Evolutionary conservation across 768 basidiomycete genomes (phyloP).

Genomic region (Mycena leptocephala): DNA sequence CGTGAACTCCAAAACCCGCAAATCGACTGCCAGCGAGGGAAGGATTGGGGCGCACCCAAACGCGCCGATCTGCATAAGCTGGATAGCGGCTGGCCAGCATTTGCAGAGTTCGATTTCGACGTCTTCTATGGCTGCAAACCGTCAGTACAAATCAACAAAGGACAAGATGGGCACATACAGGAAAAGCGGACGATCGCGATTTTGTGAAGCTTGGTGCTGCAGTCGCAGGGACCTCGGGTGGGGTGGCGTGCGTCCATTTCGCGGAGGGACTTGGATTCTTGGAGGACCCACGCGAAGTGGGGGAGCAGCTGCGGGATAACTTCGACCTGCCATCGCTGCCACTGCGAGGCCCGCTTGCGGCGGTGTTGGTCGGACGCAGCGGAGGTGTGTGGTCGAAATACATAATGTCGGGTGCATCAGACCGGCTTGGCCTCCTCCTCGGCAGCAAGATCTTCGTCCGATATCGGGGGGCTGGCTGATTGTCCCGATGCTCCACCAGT

Average conservation of each 20-base stretch:
- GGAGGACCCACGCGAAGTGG: too few relatives aligned
- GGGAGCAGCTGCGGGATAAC: background rate
- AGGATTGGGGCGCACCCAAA: background rate
- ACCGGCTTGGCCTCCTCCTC: too few relatives aligned
- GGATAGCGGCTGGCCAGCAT: background rate
- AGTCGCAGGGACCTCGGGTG: too few relatives aligned
- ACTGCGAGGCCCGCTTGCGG: background rate
- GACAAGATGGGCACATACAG: too few relatives aligned
- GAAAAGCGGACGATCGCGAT: too few relatives aligned
- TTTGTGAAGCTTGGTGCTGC: too few relatives aligned
- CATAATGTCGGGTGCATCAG: too few relatives aligned
- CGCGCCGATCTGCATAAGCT: background rate
- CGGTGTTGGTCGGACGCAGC: background rate
- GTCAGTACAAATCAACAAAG: too few relatives aligned
- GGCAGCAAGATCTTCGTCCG: too few relatives aligned
- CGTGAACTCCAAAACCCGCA: background rate
- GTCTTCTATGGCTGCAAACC: conserved; percentile 6
- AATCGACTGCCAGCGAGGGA: background rate
- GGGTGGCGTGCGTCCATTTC: background rate
- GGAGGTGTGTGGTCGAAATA: background rate
- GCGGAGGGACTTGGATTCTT: background rate
- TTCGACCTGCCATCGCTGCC: background rate
- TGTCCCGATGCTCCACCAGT: too few relatives aligned
- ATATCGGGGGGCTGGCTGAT: too few relatives aligned
- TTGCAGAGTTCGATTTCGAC: background rate